Conservation (phyloP, 2,329 filamentous ascomycete genomes). For the Paradendryphiella salina region DNA sequence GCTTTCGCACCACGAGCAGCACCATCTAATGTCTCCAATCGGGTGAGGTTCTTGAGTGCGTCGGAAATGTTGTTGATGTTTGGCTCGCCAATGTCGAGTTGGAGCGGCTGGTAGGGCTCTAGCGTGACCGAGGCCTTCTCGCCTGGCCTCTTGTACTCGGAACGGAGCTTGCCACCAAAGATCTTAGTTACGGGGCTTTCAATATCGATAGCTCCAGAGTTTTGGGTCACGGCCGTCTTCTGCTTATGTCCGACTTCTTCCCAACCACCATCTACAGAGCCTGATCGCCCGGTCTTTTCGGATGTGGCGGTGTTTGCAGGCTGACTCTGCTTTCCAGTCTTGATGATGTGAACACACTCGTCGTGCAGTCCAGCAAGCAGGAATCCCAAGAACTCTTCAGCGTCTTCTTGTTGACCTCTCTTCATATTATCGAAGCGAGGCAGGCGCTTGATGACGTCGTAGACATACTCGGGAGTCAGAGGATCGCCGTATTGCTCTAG, state of each 20-base stretch:
- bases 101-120: constrained; percentile 91
- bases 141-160: constrained; percentile 83
- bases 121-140: constrained; percentile 88
- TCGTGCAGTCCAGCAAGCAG: constrained; percentile 90
- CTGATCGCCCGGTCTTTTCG: constrained; percentile 51
- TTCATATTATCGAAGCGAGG: constrained; percentile 91
- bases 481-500: constrained; percentile 88
- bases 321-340: constrained; percentile 49
- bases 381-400: constrained; percentile 94
- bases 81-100: constrained; percentile 88
- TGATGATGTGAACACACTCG: constrained; percentile 81
- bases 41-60: constrained; percentile 81
- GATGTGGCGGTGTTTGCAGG: constrained; percentile 43
- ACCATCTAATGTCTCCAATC: constrained; percentile 80
- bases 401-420: constrained; percentile 96
- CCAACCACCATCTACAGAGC: constrained; percentile 70
- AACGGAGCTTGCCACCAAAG: constrained; percentile 88
- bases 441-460: constrained; percentile 84
- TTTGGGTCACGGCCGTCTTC: constrained; percentile 80
- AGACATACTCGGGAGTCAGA: constrained; percentile 92
- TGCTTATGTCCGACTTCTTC: constrained; percentile 93
- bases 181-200: constrained; percentile 91
- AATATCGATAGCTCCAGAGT: constrained; percentile 71
- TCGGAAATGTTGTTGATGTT: constrained; percentile 90
- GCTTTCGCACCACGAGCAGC: constrained; percentile 75